These are phyloP conservation scores for Ogataea kodamae DNA, from an alignment of 805 yeast genomes.

Conservation along the genomic window DNA sequence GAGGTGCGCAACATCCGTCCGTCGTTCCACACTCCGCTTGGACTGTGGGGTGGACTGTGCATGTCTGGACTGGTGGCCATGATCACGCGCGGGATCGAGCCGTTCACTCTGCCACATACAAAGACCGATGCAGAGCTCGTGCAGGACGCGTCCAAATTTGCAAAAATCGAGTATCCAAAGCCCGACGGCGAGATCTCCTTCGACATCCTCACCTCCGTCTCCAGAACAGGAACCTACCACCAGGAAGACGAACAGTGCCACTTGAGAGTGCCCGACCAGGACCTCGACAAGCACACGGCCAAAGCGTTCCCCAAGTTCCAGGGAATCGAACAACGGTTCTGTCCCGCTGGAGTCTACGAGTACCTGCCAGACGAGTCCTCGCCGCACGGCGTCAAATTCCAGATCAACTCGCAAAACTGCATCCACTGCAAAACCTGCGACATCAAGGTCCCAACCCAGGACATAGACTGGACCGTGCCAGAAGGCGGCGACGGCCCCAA, in stretches of 20 bases:
- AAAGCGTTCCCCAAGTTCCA: conserved; percentile 68
- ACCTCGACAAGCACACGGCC: conserved; percentile 62
- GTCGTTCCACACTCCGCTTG: conserved; percentile 74
- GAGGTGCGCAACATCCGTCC: conserved; percentile 92
- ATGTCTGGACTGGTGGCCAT: conserved; percentile 83
- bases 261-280: conserved; percentile 64
- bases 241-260: conserved; percentile 93
- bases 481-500: conserved; percentile 99
- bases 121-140: conserved; percentile 73
- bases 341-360: conserved; percentile 99
- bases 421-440: conserved; percentile 98
- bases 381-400: conserved; percentile 70
- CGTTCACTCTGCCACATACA: conserved; percentile 77
- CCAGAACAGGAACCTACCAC: conserved; percentile 94
- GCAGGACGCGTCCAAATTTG: conserved; percentile 57
- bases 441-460: conserved; percentile 93
- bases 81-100: conserved; percentile 72
- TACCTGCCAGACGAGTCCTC: conserved; percentile 63
- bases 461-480: conserved; percentile 94
- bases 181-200: conserved; percentile 93
- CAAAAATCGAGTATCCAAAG: conserved; percentile 85
- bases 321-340: conserved; percentile 89
- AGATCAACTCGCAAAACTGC: conserved; percentile 94
- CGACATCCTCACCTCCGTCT: conserved; percentile 90
- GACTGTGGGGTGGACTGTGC: conserved; percentile 74